Percentiles rank a stretch among this genome's conserved stretches.
phyloP scores from a whole-genome alignment of 768 basidiomycete genomes.

The Trametes cingulata region DNA sequence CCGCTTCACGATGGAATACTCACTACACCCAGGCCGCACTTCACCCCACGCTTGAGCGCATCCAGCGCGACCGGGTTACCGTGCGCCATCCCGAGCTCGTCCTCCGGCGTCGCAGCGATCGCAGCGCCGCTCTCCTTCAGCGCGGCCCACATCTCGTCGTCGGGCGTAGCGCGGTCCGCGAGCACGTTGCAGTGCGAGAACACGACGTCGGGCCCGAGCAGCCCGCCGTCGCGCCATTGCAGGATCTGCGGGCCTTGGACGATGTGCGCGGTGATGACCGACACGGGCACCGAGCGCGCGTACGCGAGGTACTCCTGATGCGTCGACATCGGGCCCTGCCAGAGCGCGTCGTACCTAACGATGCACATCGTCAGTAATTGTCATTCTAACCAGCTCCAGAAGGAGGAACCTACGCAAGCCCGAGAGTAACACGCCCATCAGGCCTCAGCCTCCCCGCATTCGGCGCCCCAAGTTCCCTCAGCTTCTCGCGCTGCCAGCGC shows the following conservation, averaged over 20 bases:
- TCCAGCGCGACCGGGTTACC: slow-evolving; percentile 32
- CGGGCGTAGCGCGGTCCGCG: slow-evolving; percentile 23
- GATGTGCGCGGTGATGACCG: slow-evolving; percentile 31
- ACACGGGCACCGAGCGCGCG: slow-evolving; percentile 22
- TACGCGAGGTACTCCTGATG: slow-evolving; percentile 26
- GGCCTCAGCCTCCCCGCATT: slow-evolving; percentile 26
- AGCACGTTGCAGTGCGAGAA: slow-evolving; percentile 34
- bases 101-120: slow-evolving; percentile 32
- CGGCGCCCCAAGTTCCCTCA: slow-evolving; percentile 25
- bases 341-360: slow-evolving; percentile 27
- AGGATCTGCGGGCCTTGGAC: slow-evolving; percentile 27
- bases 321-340: slow-evolving; percentile 12
- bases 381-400: background rate
- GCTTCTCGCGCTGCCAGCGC: slow-evolving; percentile 28
- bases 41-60: slow-evolving; percentile 31
- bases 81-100: slow-evolving; percentile 37
- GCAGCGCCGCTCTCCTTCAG: slow-evolving; percentile 29
- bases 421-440: slow-evolving; percentile 33
- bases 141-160: slow-evolving; percentile 32
- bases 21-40: slow-evolving; percentile 32
- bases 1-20: background rate
- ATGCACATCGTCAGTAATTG: too few species aligned
- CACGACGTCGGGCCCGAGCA: slow-evolving; percentile 32
- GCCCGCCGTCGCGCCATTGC: slow-evolving; percentile 27
- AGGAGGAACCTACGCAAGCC: slow-evolving; percentile 24